phyloP scores from a whole-genome alignment of 805 yeast genomes.

The Hanseniaspora singularis region DNA sequence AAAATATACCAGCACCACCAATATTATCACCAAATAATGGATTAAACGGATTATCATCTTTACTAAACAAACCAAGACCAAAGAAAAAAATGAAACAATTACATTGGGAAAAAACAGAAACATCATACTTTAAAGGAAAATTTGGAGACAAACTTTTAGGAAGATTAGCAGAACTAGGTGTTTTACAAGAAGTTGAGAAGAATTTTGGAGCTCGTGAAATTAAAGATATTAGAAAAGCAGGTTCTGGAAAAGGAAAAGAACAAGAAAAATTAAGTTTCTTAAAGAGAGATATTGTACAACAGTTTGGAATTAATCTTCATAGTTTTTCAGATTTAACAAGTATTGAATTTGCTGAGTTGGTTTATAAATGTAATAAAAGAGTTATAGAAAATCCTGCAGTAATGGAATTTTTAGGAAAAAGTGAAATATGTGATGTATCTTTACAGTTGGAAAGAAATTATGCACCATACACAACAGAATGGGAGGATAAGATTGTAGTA shows the following conservation, averaged over 20 bases:
- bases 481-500: slow-evolving; percentile 31
- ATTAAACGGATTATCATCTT: slow-evolving; percentile 21
- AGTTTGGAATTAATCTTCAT: slow-evolving; percentile 87
- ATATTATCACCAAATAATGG: slow-evolving; percentile 26
- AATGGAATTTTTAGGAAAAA: slow-evolving; percentile 70
- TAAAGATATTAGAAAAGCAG: slow-evolving; percentile 31
- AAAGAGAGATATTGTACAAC: slow-evolving; percentile 81
- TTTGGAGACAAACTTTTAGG: slow-evolving; percentile 45
- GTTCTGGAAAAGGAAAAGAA: slow-evolving; percentile 35
- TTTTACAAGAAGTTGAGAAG: slow-evolving; percentile 69
- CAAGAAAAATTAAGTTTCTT: slow-evolving; percentile 53
- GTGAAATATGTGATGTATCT: slow-evolving; percentile 64
- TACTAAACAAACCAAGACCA: no score
- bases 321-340: slow-evolving; percentile 52
- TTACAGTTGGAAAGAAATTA: slow-evolving; percentile 57
- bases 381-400: slow-evolving; percentile 59
- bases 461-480: slow-evolving; percentile 70
- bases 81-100: slow-evolving; percentile 75
- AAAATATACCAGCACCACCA: slow-evolving; percentile 17
- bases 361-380: slow-evolving; percentile 64
- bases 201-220: slow-evolving; percentile 75
- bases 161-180: slow-evolving; percentile 61
- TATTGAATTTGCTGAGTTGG: slow-evolving; percentile 53
- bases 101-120: slow-evolving; percentile 92
- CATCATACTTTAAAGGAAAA: slow-evolving; percentile 77